Evolutionary conservation across 2,329 filamentous ascomycete genomes (phyloP), one percentile per base, ranked within the genome.

Genomic region (Chrysoporthe deuterocubensis): DNA sequence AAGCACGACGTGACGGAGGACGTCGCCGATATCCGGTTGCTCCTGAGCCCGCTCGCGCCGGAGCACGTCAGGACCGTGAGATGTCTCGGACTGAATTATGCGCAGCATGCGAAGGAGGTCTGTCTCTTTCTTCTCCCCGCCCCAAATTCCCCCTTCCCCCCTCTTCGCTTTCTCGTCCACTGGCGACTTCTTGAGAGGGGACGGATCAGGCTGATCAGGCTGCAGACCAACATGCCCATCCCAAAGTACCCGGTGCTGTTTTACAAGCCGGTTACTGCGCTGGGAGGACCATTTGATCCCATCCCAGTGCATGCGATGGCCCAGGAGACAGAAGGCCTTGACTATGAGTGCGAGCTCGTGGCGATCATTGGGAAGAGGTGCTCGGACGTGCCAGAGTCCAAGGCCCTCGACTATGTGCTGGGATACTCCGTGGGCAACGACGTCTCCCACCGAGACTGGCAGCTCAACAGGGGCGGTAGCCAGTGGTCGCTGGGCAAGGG

Each of bases 331-430:
- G 80, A 81, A n/a, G 89, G 89, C 0, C 80, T 93, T 21, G 92
- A 94, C 78, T 94, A 94, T 78, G 92, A 95, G 79, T 92, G 90
- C 76, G 92, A 95, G 79, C 84, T 95, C 7, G 90, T 93, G 16
- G 83, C 88, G 48, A 82, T 94, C 9, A 92, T 94, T 70, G 90
- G 90, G 34, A 90, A 89, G 77, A 81, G 85, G 69, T 90, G 88
- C 69, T 79, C 81, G 56, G 84, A 93, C 74, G 88, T 94, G 14
- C 77, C 87, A 1, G 89, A 92, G 78, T 81, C 82, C 1, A 78
- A 86, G 32, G 92, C 92, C 0, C 80, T 94, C n/a, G 81, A 89
- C 64, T 89, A 92, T 73, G 90, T 94, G 2, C 81, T 93, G 1
- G 92, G 92, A 5, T 94, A 94, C 75, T 84, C 89, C 2, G 85